Evolutionary conservation across 371 early-diverging fungal genomes (phyloP).

Genomic region (Nematocida parisii): DNA sequence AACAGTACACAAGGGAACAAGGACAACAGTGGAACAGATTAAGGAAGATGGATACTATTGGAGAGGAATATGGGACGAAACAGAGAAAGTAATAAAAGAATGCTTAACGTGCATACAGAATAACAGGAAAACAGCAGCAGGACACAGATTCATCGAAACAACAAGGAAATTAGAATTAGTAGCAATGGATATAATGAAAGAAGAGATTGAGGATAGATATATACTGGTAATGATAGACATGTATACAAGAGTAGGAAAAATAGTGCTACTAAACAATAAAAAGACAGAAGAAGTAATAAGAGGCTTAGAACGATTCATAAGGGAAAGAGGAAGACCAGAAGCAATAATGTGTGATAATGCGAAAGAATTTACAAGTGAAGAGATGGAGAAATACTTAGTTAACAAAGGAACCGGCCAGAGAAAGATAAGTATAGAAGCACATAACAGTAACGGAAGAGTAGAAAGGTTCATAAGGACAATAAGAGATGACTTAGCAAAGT

Average conservation of each 20-base stretch:
- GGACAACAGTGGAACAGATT: background rate
- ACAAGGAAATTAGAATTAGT: background rate
- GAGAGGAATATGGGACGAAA: background rate
- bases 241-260: background rate
- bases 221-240: background rate
- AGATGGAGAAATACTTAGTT: background rate
- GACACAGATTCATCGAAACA: background rate
- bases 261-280: background rate
- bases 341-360: background rate
- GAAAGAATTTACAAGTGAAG: background rate
- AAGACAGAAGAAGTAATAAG: background rate
- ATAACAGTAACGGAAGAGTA: background rate
- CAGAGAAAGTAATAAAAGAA: background rate
- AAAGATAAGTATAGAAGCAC: background rate
- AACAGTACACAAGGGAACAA: background rate
- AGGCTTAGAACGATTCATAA: background rate
- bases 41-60: background rate
- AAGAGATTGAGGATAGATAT: background rate
- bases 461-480: background rate
- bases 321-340: background rate
- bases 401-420: background rate
- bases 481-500: background rate
- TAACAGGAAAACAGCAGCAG: background rate
- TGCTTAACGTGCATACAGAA: background rate
- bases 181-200: background rate